These are phyloP conservation scores for Pichia phayaonensis DNA, from an alignment of 805 yeast species.

Conservation along the genomic window DNA sequence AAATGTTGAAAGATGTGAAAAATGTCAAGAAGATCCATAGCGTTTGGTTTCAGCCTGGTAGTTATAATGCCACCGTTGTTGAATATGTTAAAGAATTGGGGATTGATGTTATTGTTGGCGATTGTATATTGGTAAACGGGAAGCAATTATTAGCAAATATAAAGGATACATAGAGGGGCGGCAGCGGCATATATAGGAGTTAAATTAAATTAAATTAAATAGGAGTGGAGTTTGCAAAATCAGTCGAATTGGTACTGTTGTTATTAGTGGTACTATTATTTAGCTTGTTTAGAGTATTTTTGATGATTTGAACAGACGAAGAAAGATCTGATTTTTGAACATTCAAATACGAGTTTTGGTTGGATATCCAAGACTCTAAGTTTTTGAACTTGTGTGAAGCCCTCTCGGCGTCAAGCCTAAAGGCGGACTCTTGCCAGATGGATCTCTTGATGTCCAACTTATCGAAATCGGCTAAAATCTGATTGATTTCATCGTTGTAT, in stretches of 20 bases:
- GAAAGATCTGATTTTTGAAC: constrained; percentile 11
- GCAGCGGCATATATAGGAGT: no score
- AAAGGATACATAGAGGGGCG: not conserved
- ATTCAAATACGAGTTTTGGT: constrained; percentile 13
- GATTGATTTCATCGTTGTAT: constrained; percentile 18
- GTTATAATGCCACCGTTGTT: constrained; percentile 48
- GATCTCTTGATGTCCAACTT: constrained; percentile 16
- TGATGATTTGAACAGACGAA: constrained; percentile 17
- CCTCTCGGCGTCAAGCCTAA: constrained; percentile 19
- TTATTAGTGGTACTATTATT: not conserved
- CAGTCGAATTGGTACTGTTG: not conserved
- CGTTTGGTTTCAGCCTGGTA: constrained; percentile 83
- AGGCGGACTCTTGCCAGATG: constrained; percentile 23
- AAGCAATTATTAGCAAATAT: not conserved
- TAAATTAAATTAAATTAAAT: not conserved
- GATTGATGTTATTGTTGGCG: constrained; percentile 40
- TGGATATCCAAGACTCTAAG: constrained; percentile 16
- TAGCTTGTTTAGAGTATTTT: constrained; percentile 13
- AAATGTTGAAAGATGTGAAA: constrained; percentile 33
- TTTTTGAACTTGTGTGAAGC: constrained; percentile 13
- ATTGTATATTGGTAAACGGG: constrained; percentile 69
- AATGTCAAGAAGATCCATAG: constrained; percentile 35
- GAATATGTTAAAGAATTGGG: constrained; percentile 27
- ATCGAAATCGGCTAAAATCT: constrained; percentile 17
- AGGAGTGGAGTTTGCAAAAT: not conserved